Conservation (phyloP, 257 asterid species). For the Echites panduratus region DNA sequence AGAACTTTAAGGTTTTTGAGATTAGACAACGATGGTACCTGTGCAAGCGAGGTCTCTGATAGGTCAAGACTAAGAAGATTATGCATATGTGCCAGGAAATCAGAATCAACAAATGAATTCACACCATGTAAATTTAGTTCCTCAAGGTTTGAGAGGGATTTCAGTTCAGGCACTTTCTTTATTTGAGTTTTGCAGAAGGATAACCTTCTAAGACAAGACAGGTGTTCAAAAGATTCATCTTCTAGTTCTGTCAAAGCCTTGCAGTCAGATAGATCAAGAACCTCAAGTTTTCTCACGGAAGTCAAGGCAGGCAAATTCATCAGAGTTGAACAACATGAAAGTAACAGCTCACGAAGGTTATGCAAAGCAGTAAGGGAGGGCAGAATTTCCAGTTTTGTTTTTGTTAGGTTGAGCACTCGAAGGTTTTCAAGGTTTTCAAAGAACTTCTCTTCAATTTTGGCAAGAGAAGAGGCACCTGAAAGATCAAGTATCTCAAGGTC, state of each 20-base stretch:
- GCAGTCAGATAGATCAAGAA: slow-evolving; percentile 23
- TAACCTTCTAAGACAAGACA: slow-evolving; percentile 14
- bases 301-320: slow-evolving; percentile 15
- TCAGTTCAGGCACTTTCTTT: slow-evolving; percentile 14
- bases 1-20: slow-evolving; percentile 16
- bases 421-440: slow-evolving; percentile 8
- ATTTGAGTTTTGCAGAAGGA: slow-evolving; percentile 14
- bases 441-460: slow-evolving; percentile 6
- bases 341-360: slow-evolving; percentile 16
- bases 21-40: slow-evolving; percentile 12
- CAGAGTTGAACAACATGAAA: slow-evolving; percentile 13
- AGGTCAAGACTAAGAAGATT: slow-evolving; percentile 17
- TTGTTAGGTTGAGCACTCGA: slow-evolving; percentile 15
- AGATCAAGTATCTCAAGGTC: slow-evolving; percentile 19
- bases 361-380: slow-evolving; percentile 11
- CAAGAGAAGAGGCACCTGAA: slow-evolving; percentile 18
- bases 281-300: slow-evolving; percentile 17
- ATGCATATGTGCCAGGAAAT: slow-evolving; percentile 12
- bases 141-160: slow-evolving; percentile 11
- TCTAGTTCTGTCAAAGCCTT: slow-evolving; percentile 12
- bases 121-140: slow-evolving; percentile 15
- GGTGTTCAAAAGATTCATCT: slow-evolving; percentile 6
- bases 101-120: background rate
- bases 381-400: slow-evolving; percentile 12
- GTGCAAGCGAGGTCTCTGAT: slow-evolving; percentile 9